Conservation (phyloP, 108 stramenopile species). For the Poteriospumella lacustris region DNA sequence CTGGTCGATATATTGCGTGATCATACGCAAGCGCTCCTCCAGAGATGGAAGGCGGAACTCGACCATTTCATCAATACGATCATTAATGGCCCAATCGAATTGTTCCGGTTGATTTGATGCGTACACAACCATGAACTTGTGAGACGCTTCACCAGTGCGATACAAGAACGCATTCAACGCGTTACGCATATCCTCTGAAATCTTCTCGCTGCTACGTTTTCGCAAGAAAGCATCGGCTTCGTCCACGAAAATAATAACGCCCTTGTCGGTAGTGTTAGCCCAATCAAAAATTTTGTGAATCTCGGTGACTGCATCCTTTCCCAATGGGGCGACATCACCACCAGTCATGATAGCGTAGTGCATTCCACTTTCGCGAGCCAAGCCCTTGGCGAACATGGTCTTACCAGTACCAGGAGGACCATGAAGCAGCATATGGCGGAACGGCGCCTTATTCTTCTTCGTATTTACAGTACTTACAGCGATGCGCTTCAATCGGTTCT, state of each 20-base stretch:
- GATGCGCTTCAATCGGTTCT: slow-evolving; percentile 75
- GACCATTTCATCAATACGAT: slow-evolving; percentile 99
- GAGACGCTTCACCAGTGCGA: slow-evolving; percentile 67
- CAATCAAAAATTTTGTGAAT: slow-evolving; percentile 98
- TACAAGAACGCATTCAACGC: slow-evolving; percentile 97
- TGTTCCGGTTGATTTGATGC: slow-evolving; percentile 96
- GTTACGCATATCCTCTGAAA: slow-evolving; percentile 94
- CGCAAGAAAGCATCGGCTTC: slow-evolving; percentile 98
- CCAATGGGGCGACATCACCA: slow-evolving; percentile 96
- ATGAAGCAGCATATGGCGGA: slow-evolving; percentile 93
- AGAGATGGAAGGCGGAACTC: slow-evolving; percentile 79
- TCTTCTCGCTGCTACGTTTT: slow-evolving; percentile 72
- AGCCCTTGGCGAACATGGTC: slow-evolving; percentile 93
- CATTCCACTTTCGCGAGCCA: slow-evolving; percentile 88
- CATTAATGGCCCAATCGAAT: slow-evolving; percentile 93
- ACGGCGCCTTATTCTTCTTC: slow-evolving; percentile 94
- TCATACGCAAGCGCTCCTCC: slow-evolving; percentile 81
- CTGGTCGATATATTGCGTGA: slow-evolving; percentile 91
- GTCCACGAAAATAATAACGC: slow-evolving; percentile 93
- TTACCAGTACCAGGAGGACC: slow-evolving; percentile 98
- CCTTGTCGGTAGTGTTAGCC: slow-evolving; percentile 86
- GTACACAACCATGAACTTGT: slow-evolving; percentile 99
- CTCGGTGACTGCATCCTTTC: slow-evolving; percentile 95
- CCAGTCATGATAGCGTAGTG: slow-evolving; percentile 98
- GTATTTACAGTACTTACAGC: slow-evolving; percentile 90